Evolutionary conservation across 257 asterid genomes (phyloP).

Genomic region (Anisodus acutangulus): DNA sequence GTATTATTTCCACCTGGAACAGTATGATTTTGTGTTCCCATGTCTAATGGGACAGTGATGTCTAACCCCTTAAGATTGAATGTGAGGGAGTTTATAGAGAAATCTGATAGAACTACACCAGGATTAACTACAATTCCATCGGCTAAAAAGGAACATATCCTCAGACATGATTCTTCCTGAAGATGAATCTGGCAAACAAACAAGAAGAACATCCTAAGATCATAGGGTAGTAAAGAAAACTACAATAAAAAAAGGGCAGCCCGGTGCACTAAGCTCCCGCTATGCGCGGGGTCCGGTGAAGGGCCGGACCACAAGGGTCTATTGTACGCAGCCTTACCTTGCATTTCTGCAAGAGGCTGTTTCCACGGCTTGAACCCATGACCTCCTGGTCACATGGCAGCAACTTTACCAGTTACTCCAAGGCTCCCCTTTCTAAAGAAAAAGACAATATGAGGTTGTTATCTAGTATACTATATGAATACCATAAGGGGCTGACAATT

Average conservation of each 20-base stretch:
- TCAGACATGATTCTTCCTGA: constrained; percentile 95
- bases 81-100: constrained; percentile 62
- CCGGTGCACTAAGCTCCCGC: too few relatives aligned
- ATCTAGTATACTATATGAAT: constrained; percentile 27
- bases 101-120: constrained; percentile 73
- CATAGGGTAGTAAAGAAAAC: not conserved
- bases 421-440: not conserved
- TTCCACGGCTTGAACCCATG: too few relatives aligned
- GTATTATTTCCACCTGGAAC: constrained; percentile 43
- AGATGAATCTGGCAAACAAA: constrained; percentile 76
- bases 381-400: too few relatives aligned
- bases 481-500: constrained; percentile 94
- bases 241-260: too few relatives aligned
- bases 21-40: constrained; percentile 45
- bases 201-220: constrained; percentile 27
- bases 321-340: too few relatives aligned
- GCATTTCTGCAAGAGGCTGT: too few relatives aligned
- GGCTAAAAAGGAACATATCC: constrained; percentile 91
- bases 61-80: constrained; percentile 75
- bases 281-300: too few relatives aligned
- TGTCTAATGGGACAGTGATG: constrained; percentile 71
- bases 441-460: constrained; percentile 21
- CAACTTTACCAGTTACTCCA: too few relatives aligned
- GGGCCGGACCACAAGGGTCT: too few relatives aligned
- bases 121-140: constrained; percentile 82